phyloP scores from a whole-genome alignment of 163 green algal species.

The Dunaliella salina region DNA sequence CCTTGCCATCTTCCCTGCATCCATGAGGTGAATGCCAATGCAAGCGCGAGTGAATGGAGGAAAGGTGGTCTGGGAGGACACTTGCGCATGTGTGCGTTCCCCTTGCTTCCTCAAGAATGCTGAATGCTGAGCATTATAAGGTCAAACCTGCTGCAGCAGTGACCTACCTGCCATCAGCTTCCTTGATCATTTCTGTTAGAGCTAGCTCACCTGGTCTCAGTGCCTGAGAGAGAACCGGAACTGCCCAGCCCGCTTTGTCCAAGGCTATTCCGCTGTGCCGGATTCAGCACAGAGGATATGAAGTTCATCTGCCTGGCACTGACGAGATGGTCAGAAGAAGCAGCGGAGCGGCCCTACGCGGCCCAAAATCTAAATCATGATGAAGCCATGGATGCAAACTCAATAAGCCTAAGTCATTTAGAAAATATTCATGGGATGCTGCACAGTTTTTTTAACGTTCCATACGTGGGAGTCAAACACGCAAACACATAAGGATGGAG shows the following conservation, averaged over 20 bases:
- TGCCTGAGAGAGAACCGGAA: background rate
- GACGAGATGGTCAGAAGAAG: too few species aligned
- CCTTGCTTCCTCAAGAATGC: too few species aligned
- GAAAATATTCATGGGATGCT: too few species aligned
- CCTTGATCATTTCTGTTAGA: background rate
- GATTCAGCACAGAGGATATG: background rate
- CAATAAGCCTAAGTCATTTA: background rate
- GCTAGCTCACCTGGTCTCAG: background rate
- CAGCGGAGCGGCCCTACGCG: too few species aligned
- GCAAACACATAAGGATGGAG: too few species aligned
- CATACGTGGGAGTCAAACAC: too few species aligned
- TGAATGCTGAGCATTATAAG: background rate
- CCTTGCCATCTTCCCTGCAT: conserved; percentile 69
- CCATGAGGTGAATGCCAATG: background rate
- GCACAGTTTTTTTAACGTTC: too few species aligned
- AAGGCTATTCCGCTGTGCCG: background rate
- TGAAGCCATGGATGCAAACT: too few species aligned
- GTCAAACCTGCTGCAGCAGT: background rate
- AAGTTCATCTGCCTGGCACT: background rate
- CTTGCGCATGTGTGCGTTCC: background rate
- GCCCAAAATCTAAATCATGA: too few species aligned
- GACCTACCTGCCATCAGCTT: background rate
- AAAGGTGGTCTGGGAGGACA: background rate
- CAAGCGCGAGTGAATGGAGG: background rate
- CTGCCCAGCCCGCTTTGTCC: background rate